These are phyloP conservation scores for Nadsonia commutata DNA, from an alignment of 1,139 yeast species.

Conservation along the genomic window DNA sequence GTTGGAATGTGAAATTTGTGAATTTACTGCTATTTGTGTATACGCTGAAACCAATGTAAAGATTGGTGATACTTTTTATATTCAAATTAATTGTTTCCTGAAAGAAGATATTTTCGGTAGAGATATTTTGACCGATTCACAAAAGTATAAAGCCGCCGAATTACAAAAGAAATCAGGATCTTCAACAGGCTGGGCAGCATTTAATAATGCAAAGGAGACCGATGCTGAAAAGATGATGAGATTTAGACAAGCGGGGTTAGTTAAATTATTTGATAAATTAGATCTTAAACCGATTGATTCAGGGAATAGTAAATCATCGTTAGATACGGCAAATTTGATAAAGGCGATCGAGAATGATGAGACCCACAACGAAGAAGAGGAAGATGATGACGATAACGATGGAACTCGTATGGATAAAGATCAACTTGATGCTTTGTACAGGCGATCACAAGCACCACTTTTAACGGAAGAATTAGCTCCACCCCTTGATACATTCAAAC, in stretches of 20 bases:
- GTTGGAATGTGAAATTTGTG: not conserved
- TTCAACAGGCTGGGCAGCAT: conserved; percentile 1
- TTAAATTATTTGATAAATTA: conserved; percentile 40
- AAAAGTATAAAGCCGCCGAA: not conserved
- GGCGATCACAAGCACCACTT: conserved; percentile 35
- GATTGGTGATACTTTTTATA: not conserved
- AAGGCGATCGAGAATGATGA: conserved; percentile 6
- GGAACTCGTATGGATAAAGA: conserved; percentile 41
- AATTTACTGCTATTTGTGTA: not conserved
- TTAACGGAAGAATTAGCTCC: conserved; percentile 51
- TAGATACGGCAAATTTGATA: conserved; percentile 10
- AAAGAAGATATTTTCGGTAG: not conserved
- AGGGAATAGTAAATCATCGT: conserved; percentile 9
- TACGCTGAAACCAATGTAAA: not conserved
- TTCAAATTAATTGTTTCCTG: not conserved
- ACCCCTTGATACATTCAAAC: conserved; percentile 38
- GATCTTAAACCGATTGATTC: conserved; percentile 17
- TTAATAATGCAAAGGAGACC: conserved; percentile 31
- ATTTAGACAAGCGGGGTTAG: conserved; percentile 42
- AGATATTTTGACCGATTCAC: not conserved
- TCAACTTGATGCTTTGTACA: conserved; percentile 64
- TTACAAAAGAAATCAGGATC: not conserved
- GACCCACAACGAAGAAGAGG: conserved; percentile 8
- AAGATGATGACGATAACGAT: conserved; percentile 18
- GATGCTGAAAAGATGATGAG: conserved; percentile 39